These are phyloP conservation scores for Ceratocystis diversiconidia DNA, from an alignment of 2,329 filamentous ascomycete genomes.

Conservation along the genomic window DNA sequence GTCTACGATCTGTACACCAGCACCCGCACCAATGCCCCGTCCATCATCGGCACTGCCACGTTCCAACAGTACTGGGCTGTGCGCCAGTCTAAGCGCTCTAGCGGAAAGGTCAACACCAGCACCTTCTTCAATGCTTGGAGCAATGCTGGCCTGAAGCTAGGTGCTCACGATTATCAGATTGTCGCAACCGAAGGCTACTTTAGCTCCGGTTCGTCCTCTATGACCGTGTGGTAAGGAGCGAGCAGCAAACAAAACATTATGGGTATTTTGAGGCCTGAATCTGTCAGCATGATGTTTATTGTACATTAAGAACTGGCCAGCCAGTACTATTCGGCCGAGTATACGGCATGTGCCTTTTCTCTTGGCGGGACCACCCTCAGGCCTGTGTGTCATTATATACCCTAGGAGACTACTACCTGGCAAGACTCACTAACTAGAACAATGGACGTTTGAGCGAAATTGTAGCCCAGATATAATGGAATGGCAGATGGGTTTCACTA, in stretches of 20 bases:
- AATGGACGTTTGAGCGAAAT: background rate
- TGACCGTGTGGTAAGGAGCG: constrained; percentile 28
- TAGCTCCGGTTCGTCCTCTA: constrained; percentile 34
- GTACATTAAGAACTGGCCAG: background rate
- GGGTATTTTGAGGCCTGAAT: background rate
- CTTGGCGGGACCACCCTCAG: background rate
- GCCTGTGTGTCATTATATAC: background rate
- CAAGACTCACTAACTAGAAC: background rate
- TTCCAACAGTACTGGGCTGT: constrained; percentile 42
- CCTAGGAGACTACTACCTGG: background rate
- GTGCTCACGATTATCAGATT: constrained; percentile 39
- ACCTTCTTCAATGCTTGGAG: constrained; percentile 42
- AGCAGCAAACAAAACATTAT: background rate
- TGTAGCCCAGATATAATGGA: background rate
- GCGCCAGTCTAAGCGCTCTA: constrained; percentile 33
- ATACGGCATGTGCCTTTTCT: background rate
- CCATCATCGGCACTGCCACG: constrained; percentile 34
- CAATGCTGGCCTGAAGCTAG: constrained; percentile 34
- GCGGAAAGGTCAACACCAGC: constrained; percentile 35
- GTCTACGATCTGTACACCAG: constrained; percentile 28
- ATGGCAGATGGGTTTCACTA: background rate
- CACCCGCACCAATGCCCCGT: constrained; percentile 31
- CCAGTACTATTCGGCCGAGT: background rate
- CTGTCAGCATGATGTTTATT: background rate
- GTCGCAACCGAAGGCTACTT: constrained; percentile 40